phyloP scores from a whole-genome alignment of 1,139 yeast genomes.

The Suhomyces ambrosiae region DNA sequence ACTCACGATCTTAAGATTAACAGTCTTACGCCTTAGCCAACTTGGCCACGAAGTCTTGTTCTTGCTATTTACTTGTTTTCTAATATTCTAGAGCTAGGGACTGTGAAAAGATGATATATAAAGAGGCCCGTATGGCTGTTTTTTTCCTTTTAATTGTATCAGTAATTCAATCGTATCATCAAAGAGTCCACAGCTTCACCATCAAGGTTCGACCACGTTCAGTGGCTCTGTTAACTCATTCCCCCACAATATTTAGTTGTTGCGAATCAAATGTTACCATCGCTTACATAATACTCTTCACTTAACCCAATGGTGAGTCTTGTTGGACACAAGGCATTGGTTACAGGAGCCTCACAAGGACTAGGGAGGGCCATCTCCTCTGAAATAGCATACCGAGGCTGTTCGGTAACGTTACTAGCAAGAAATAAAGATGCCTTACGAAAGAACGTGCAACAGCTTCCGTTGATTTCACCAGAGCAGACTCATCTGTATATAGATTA shows the following conservation, averaged over 20 bases:
- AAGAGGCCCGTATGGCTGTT: too few relatives aligned
- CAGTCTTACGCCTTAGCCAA: conserved; percentile 36
- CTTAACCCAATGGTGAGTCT: too few relatives aligned
- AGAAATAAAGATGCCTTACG: conserved; percentile 46
- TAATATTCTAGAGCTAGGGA: not conserved
- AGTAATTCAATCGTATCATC: too few relatives aligned
- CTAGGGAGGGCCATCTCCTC: conserved; percentile 71
- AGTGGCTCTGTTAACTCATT: too few relatives aligned
- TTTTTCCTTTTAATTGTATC: too few relatives aligned
- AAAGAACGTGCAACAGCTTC: conserved; percentile 35
- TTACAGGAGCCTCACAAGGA: conserved; percentile 90
- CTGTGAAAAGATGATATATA: not conserved
- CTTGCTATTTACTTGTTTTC: conserved; percentile 1
- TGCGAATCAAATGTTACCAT: too few relatives aligned
- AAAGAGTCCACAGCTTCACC: too few relatives aligned
- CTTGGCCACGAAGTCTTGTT: conserved; percentile 26
- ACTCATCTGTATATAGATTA: conserved; percentile 52
- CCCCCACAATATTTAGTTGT: too few relatives aligned
- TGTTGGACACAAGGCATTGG: conserved; percentile 46
- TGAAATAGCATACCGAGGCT: conserved; percentile 60
- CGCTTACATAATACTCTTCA: too few relatives aligned
- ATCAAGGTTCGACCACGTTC: too few relatives aligned
- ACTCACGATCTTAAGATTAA: conserved; percentile 52
- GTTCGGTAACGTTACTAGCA: conserved; percentile 62
- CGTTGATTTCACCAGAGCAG: conserved; percentile 32